Percentiles rank a stretch among this genome's conserved stretches.
phyloP scores from a whole-genome alignment of 2,329 filamentous ascomycete genomes.

The Xylariaceae sp. region DNA sequence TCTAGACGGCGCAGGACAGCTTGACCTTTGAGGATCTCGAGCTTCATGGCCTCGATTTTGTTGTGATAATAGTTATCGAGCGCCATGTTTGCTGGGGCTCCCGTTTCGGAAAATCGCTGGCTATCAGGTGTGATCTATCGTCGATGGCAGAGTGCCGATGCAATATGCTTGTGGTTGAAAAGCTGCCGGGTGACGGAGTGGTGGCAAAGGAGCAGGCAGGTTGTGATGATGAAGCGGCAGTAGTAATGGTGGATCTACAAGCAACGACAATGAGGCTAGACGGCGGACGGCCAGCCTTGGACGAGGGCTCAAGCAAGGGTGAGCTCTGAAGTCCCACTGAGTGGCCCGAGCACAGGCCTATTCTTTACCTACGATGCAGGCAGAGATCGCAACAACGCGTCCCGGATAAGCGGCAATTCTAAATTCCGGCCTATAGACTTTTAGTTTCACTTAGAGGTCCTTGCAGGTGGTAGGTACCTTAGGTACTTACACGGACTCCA shows the following conservation, averaged over 20 bases:
- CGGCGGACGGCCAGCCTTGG: constrained; percentile 23
- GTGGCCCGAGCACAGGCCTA: constrained; percentile 1
- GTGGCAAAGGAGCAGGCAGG: background rate
- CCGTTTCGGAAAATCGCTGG: constrained; percentile 20
- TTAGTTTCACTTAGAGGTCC: background rate
- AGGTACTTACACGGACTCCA: too few relatives aligned
- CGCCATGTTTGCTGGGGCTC: constrained; percentile 74
- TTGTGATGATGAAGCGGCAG: background rate
- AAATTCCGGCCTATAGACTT: constrained; percentile 26
- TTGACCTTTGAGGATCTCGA: constrained; percentile 99
- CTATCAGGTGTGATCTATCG: background rate
- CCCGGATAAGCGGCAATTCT: constrained; percentile 33
- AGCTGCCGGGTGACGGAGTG: background rate
- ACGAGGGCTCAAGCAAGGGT: constrained; percentile 2
- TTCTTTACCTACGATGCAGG: constrained; percentile 19
- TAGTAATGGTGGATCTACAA: too few relatives aligned
- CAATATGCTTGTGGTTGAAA: background rate
- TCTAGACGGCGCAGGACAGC: constrained; percentile 92
- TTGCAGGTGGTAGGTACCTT: too few relatives aligned
- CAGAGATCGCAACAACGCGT: constrained; percentile 36
- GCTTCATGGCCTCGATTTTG: constrained; percentile 99
- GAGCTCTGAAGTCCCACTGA: constrained; percentile 1
- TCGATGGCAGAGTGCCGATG: background rate
- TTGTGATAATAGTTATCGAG: constrained; percentile 99
- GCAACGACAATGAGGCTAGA: constrained; percentile 26